Conservation (phyloP, 2,329 filamentous ascomycete genomes). For the Nemania sp. region DNA sequence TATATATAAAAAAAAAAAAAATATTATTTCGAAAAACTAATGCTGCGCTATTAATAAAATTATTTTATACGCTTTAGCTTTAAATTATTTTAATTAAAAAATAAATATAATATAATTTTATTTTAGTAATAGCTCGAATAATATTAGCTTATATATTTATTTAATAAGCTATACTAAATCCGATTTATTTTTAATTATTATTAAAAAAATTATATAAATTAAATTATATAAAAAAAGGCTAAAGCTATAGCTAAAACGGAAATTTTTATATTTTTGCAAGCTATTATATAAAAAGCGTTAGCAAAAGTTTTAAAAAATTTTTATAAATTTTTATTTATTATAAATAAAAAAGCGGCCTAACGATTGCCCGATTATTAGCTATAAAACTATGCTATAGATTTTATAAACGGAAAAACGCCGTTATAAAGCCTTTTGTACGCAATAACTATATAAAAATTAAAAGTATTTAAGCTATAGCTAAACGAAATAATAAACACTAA, state of each 20-base stretch:
- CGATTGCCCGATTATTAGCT: neutral
- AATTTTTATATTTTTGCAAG: neutral
- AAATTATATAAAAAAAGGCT: neutral
- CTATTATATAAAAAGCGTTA: neutral
- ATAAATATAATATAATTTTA: neutral
- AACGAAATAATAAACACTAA: neutral
- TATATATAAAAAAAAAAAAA: neutral
- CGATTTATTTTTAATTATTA: neutral
- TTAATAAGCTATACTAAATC: neutral
- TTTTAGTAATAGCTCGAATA: too few species aligned
- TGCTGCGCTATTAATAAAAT: neutral
- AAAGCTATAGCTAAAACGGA: neutral
- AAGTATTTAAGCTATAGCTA: neutral
- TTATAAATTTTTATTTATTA: neutral
- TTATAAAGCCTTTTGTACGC: neutral
- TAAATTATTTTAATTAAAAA: neutral
- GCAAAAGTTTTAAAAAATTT: too few species aligned
- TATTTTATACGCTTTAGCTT: neutral
- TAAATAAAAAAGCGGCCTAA: neutral
- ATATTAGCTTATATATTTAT: neutral
- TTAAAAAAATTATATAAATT: neutral
- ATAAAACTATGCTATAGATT: neutral
- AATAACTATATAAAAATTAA: neutral
- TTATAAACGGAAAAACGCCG: neutral
- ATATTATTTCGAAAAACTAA: neutral